These are phyloP conservation scores for Penicillium coprophilum DNA, from an alignment of 495 filamentous ascomycete species.

Conservation along the genomic window DNA sequence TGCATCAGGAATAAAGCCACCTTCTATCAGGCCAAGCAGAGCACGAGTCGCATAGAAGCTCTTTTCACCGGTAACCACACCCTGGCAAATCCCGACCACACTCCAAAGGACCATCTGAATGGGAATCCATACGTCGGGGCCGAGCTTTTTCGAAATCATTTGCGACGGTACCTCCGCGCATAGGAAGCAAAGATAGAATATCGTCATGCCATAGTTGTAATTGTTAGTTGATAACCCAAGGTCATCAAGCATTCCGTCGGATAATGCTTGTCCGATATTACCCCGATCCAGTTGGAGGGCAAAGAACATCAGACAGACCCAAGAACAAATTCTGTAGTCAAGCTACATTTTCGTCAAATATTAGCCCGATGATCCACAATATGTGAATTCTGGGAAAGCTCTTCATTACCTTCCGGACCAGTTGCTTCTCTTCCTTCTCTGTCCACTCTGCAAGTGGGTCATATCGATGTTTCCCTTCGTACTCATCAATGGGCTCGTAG, in stretches of 20 bases:
- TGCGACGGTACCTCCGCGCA: slow-evolving; percentile 64
- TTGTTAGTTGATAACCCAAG: slow-evolving; percentile 56
- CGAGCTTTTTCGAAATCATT: slow-evolving; percentile 62
- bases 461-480: slow-evolving; percentile 51
- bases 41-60: slow-evolving; percentile 51
- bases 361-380: not conserved
- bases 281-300: slow-evolving; percentile 67
- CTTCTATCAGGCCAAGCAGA: slow-evolving; percentile 22
- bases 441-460: slow-evolving; percentile 62
- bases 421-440: slow-evolving; percentile 55
- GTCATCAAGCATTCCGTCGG: slow-evolving; percentile 57
- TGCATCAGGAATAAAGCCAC: slow-evolving; percentile 26
- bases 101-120: slow-evolving; percentile 68
- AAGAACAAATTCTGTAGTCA: slow-evolving; percentile 45
- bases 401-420: slow-evolving; percentile 45
- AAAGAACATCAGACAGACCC: slow-evolving; percentile 71
- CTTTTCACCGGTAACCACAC: slow-evolving; percentile 52
- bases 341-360: slow-evolving; percentile 31
- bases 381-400: slow-evolving; percentile 19
- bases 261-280: slow-evolving; percentile 63
- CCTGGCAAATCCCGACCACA: slow-evolving; percentile 58
- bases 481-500: slow-evolving; percentile 17
- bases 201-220: slow-evolving; percentile 65
- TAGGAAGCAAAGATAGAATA: slow-evolving; percentile 60
- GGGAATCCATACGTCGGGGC: slow-evolving; percentile 73